Conservation (phyloP, 2,329 filamentous ascomycete genomes). For the Raffaelea arxii region DNA sequence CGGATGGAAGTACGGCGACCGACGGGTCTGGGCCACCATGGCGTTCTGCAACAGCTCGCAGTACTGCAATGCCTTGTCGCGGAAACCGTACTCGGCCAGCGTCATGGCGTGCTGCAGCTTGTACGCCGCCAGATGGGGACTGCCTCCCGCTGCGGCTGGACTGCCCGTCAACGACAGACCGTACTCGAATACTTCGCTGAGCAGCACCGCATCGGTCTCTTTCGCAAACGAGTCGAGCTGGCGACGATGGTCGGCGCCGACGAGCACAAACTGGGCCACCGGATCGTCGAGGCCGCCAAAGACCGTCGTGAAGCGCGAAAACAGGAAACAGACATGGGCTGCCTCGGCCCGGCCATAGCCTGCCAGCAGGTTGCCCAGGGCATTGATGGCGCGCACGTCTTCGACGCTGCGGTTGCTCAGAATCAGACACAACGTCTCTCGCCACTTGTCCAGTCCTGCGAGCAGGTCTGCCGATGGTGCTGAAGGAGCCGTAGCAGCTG, state of each 20-base stretch:
- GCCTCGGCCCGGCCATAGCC: slow-evolving; percentile 85
- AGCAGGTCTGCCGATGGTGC: slow-evolving; percentile 54
- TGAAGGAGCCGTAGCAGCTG: slow-evolving; percentile 27
- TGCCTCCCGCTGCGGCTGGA: slow-evolving; percentile 37
- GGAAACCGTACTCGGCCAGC: slow-evolving; percentile 74
- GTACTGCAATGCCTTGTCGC: slow-evolving; percentile 79
- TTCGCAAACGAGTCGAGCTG: slow-evolving; percentile 63
- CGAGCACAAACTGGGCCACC: slow-evolving; percentile 60
- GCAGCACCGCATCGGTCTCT: slow-evolving; percentile 76
- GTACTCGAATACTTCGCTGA: slow-evolving; percentile 96
- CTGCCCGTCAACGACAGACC: slow-evolving; percentile 62
- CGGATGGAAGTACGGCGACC: slow-evolving; percentile 78
- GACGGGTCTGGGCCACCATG: slow-evolving; percentile 70
- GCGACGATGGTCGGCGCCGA: slow-evolving; percentile 73
- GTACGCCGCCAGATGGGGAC: slow-evolving; percentile 77
- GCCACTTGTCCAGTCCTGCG: slow-evolving; percentile 87
- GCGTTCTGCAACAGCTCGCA: slow-evolving; percentile 73
- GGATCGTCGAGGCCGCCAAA: slow-evolving; percentile 80
- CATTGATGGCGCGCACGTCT: slow-evolving; percentile 67
- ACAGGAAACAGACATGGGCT: slow-evolving; percentile 87
- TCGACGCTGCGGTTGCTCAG: slow-evolving; percentile 78
- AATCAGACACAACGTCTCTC: slow-evolving; percentile 77
- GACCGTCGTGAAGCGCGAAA: slow-evolving; percentile 60
- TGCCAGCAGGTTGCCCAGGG: slow-evolving; percentile 71
- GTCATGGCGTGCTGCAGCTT: slow-evolving; percentile 82